Base-by-base conservation (phyloP, 2,329 filamentous ascomycete genomes). In the Erysiphe neolycopersici region DNA sequence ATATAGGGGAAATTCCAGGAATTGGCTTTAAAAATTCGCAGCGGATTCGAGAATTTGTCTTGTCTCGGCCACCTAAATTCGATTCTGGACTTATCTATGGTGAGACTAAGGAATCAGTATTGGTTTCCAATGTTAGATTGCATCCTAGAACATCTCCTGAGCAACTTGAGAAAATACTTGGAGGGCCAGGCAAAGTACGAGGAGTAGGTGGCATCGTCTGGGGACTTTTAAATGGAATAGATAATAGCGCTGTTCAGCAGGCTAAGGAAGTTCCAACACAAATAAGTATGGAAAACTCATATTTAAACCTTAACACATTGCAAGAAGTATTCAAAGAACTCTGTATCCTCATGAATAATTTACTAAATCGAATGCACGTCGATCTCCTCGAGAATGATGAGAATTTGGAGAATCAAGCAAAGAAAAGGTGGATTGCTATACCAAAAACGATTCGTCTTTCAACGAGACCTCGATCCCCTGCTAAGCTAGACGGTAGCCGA, bases 271-370 rank as follows among this genome's bases (percentile, higher is more conserved):
- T 91, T 1, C 87, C 87, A 0, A 74, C 73, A 1, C 85, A 94
- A 58, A 91, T 95, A 56, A 89, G 82, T 58, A 89, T 95, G 49
- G 87, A 95, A 56, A 85, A 95, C 59, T 89, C 83, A 14, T 95
- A 92, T 57, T 68, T 71, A 19, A 72, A 74, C 0, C 63, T 93
- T 1, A 70, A 78, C 50, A 73, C 66, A 0, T 56, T 77, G 43
- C 58, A 70, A 1, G 67, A 75, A 46, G 72, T 91, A 29, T 61
- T 64, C 37, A 71, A 69, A 48, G 77, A 91, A 59, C 63, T 94
- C 36, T 59, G 63, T n/a, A 66, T 70, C 47, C 62, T 94, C 2
- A 67, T 78, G 0, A 64, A 62, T 12, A 83, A 79, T 49, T 63
- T 95, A 10, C 58, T 94, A 12, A 70, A 71, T 30, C 70, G 85